A percentile compares a stretch with the other conserved stretches of the same genome.
Evolutionary conservation across 2,329 filamentous ascomycete genomes (phyloP).

Genomic region (Penicillium crustosum): DNA sequence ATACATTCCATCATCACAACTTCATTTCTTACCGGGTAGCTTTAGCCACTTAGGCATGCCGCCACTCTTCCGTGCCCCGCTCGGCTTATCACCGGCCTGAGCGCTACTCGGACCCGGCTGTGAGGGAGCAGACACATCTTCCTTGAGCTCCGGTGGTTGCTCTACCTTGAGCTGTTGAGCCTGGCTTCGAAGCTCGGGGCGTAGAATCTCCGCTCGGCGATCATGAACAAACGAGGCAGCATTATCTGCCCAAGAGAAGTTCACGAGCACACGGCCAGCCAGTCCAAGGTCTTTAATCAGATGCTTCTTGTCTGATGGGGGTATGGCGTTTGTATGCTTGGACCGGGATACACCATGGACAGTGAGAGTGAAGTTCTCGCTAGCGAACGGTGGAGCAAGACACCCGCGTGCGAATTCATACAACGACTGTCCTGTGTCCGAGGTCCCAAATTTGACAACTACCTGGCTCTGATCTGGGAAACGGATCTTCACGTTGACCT

Average conservation of each 20-base stretch:
- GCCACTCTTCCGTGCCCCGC: conserved; percentile 34
- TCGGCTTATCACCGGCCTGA: conserved; percentile 33
- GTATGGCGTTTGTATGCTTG: conserved; percentile 33
- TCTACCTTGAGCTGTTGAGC: conserved; percentile 64
- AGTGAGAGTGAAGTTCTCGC: conserved; percentile 70
- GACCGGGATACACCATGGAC: conserved; percentile 47
- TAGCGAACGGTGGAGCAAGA: conserved; percentile 58
- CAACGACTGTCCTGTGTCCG: conserved; percentile 68
- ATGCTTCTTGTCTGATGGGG: conserved; percentile 45
- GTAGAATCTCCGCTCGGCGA: conserved; percentile 58
- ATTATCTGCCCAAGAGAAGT: conserved; percentile 69
- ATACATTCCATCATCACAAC: neutral
- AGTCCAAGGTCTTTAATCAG: conserved; percentile 75
- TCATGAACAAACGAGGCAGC: conserved; percentile 57
- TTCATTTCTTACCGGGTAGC: conserved; percentile 68
- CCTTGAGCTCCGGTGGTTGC: conserved; percentile 49
- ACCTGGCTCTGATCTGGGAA: conserved; percentile 84
- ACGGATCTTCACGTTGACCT: conserved; percentile 74
- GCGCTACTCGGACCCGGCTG: conserved; percentile 31
- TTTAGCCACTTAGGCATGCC: conserved; percentile 70
- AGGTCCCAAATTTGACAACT: conserved; percentile 66
- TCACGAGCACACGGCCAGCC: conserved; percentile 69
- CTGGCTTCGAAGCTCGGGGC: conserved; percentile 58
- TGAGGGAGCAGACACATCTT: conserved; percentile 30
- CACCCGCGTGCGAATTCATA: conserved; percentile 73